A percentile compares a stretch with the other conserved stretches of the same genome.
phyloP scores from a whole-genome alignment of 228 moss, liverwort and hornwort genomes.

The Sphagnum magellanicum region DNA sequence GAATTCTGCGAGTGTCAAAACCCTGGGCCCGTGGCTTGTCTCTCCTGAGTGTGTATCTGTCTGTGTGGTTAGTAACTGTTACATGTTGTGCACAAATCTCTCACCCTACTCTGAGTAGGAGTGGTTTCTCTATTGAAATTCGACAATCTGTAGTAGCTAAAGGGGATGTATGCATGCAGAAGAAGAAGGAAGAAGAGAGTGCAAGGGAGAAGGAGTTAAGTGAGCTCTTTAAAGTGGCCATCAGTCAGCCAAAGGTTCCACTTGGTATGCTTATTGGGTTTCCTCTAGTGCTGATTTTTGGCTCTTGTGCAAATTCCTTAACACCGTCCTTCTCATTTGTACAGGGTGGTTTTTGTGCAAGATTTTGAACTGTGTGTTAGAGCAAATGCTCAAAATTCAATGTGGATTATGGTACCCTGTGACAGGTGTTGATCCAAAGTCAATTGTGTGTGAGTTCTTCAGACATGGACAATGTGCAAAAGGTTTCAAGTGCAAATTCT shows the following conservation, averaged over 20 bases:
- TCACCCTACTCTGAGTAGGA: no score
- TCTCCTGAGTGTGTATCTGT: no score
- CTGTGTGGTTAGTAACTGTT: no score
- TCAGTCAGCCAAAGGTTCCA: constrained; percentile 98
- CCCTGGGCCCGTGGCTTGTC: no score
- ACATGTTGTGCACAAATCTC: no score
- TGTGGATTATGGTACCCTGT: neutral
- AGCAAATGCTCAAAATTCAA: no score
- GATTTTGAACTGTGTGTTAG: neutral
- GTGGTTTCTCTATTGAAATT: no score
- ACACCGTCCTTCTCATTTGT: neutral
- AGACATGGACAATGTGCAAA: constrained; percentile 93
- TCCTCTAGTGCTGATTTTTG: neutral
- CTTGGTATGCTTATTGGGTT: constrained; percentile 34
- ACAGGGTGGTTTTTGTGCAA: neutral
- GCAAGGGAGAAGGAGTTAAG: constrained; percentile 96
- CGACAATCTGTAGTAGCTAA: no score
- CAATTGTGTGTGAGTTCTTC: constrained; percentile 94
- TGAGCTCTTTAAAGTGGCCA: constrained; percentile 97
- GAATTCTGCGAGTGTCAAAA: no score
- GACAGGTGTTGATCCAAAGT: constrained; percentile 87
- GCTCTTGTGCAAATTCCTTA: neutral
- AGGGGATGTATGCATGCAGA: constrained; percentile 42
- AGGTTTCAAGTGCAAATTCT: constrained; percentile 98
- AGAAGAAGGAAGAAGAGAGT: constrained; percentile 93